A percentile compares a stretch with the other conserved stretches of the same genome.
phyloP scores from a whole-genome alignment of 1,284 basidiomycete genomes.

The Cryptococcus deneoformans region DNA sequence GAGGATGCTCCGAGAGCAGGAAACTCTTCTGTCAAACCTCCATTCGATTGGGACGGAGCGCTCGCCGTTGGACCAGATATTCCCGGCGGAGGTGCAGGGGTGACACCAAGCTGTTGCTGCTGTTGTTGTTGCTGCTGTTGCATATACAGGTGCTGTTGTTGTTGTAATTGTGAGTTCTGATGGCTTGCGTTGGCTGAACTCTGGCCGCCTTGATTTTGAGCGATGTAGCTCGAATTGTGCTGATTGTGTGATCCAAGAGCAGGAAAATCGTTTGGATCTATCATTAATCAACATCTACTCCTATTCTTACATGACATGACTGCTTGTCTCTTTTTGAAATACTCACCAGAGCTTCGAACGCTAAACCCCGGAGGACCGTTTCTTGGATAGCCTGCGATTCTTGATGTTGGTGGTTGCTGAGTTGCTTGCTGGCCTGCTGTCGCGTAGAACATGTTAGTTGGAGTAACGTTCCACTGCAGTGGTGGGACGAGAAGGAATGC shows the following conservation, averaged over 20 bases:
- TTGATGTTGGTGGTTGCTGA: slow-evolving; percentile 19
- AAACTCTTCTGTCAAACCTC: slow-evolving; percentile 39
- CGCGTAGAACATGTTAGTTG: slow-evolving; percentile 39
- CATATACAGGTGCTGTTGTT: slow-evolving; percentile 44
- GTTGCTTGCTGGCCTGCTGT: slow-evolving; percentile 40
- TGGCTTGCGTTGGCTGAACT: slow-evolving; percentile 27
- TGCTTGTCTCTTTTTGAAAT: too few species aligned
- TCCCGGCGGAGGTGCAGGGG: slow-evolving; percentile 46
- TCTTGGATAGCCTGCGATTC: slow-evolving; percentile 21
- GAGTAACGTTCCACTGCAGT: too few species aligned
- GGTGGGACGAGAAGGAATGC: not conserved
- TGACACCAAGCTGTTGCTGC: slow-evolving; percentile 23
- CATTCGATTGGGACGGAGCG: slow-evolving; percentile 9
- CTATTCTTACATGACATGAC: not conserved
- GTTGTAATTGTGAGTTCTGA: slow-evolving; percentile 30
- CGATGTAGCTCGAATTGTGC: slow-evolving; percentile 34
- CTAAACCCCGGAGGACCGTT: slow-evolving; percentile 44
- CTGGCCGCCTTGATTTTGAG: slow-evolving; percentile 34
- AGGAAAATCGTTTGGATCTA: slow-evolving; percentile 47
- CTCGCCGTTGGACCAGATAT: slow-evolving; percentile 33
- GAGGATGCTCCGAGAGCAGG: slow-evolving; percentile 38
- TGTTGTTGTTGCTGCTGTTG: slow-evolving; percentile 29
- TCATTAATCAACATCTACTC: too few species aligned
- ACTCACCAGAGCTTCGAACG: slow-evolving; percentile 25
- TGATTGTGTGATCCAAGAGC: slow-evolving; percentile 40